Conservation (phyloP, 2,329 filamentous ascomycete genomes). For the Periglandula ipomoeae region DNA sequence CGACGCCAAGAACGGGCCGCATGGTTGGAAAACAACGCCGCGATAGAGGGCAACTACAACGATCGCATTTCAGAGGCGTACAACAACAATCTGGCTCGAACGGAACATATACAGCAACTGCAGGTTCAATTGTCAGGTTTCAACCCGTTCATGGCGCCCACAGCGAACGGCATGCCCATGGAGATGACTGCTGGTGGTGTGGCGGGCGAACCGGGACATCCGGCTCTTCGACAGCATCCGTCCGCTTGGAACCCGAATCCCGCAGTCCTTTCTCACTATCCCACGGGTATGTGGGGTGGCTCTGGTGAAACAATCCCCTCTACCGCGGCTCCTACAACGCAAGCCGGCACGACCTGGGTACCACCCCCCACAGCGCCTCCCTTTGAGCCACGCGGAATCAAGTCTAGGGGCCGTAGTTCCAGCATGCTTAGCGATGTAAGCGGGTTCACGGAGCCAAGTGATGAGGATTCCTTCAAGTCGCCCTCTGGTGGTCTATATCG, state of each 20-base stretch:
- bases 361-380: constrained; percentile 29
- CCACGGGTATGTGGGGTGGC: constrained; percentile 26
- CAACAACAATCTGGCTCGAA: constrained; percentile 19
- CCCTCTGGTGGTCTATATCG: constrained; percentile 9
- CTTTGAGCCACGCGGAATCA: constrained; percentile 26
- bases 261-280: constrained; percentile 24
- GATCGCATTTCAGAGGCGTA: constrained; percentile 33
- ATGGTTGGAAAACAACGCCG: constrained; percentile 37
- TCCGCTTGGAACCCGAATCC: constrained; percentile 26
- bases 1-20: constrained; percentile 40
- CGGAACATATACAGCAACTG: constrained; percentile 21
- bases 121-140: constrained; percentile 24
- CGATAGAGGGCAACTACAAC: constrained; percentile 36
- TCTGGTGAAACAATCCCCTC: constrained; percentile 24
- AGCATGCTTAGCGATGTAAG: constrained; percentile 60
- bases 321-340: constrained; percentile 19
- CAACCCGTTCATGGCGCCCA: constrained; percentile 21
- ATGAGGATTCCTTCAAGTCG: constrained; percentile 31
- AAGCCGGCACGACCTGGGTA: constrained; percentile 24
- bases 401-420: constrained; percentile 49
- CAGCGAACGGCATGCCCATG: constrained; percentile 22
- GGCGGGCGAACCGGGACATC: constrained; percentile 13
- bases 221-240: constrained; percentile 13
- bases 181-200: constrained; percentile 16
- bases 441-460: constrained; percentile 56